These are phyloP conservation scores for Saksenaea oblongispora DNA, from an alignment of 371 early-diverging fungal species.

Conservation along the genomic window DNA sequence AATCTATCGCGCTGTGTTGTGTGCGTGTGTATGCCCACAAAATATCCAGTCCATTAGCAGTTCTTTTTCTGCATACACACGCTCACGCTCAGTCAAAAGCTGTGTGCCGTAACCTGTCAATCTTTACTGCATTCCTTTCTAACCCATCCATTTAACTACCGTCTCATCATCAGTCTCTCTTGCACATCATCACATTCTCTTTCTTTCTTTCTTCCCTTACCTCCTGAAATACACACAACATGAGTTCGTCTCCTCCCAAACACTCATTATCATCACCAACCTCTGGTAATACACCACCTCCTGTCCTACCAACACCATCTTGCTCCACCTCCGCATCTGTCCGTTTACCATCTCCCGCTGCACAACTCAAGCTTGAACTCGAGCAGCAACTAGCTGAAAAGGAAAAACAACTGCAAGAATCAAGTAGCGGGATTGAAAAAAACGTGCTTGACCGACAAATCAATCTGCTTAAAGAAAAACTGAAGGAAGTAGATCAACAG, in stretches of 20 bases:
- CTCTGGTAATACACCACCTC: conserved; percentile 10
- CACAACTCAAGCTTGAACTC: conserved; percentile 10
- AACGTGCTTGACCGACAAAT: conserved; percentile 29
- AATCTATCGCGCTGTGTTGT: background rate
- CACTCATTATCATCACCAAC: conserved; percentile 9
- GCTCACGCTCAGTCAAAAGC: background rate
- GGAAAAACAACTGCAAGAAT: conserved; percentile 21
- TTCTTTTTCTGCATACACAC: background rate
- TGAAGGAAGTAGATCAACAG: conserved; percentile 16
- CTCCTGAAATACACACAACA: conserved; percentile 3
- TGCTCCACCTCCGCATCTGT: conserved; percentile 14
- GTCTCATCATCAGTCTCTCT: background rate
- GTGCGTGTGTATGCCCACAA: background rate
- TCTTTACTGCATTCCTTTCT: background rate
- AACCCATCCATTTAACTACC: background rate
- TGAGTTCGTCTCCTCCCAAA: conserved; percentile 6
- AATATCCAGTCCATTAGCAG: conserved; percentile 2
- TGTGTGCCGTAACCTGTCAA: background rate
- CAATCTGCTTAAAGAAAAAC: conserved; percentile 19
- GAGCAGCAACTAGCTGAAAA: conserved; percentile 22
- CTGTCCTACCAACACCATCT: conserved; percentile 18
- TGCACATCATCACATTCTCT: background rate
- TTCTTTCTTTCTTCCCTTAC: background rate
- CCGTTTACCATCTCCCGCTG: background rate
- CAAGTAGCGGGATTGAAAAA: conserved; percentile 26